phyloP scores from a whole-genome alignment of 495 filamentous ascomycete genomes.

The Neurospora sp. region DNA sequence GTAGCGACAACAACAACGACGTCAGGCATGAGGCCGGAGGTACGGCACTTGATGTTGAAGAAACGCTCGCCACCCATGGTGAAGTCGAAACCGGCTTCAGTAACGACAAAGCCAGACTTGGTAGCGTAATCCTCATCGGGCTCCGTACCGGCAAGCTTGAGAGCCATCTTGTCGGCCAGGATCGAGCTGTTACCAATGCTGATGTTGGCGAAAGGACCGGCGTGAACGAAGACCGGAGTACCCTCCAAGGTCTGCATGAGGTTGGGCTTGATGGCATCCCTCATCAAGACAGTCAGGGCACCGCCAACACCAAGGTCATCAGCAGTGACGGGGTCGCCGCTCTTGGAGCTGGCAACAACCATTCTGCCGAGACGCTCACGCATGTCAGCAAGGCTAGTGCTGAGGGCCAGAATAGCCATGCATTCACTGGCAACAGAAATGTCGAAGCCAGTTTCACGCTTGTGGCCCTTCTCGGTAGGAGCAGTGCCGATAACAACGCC shows the following conservation, averaged over 20 bases:
- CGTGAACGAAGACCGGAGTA: constrained; percentile 94
- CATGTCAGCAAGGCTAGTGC: constrained; percentile 80
- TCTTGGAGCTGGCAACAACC: constrained; percentile 83
- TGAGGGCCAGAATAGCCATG: constrained; percentile 95
- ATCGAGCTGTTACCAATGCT: constrained; percentile 93
- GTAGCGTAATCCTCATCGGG: constrained; percentile 77
- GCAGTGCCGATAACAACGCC: constrained; percentile 81
- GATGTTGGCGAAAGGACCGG: constrained; percentile 96
- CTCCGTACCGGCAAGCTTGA: constrained; percentile 94
- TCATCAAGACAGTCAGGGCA: constrained; percentile 89
- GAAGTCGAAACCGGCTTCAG: constrained; percentile 97
- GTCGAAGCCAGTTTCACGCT: constrained; percentile 83
- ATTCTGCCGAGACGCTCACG: constrained; percentile 88
- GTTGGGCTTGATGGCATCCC: constrained; percentile 97
- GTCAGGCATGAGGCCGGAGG: constrained; percentile 84
- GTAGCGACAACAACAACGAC: constrained; percentile 92
- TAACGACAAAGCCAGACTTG: constrained; percentile 92
- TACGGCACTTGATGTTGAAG: constrained; percentile 99
- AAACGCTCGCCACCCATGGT: constrained; percentile 99
- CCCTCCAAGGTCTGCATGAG: constrained; percentile 97
- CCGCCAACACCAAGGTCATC: constrained; percentile 92
- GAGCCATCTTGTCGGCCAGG: constrained; percentile 84
- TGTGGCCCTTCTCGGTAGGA: constrained; percentile 78
- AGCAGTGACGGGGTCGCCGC: constrained; percentile 86
- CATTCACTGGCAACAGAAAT: constrained; percentile 96